Base-by-base conservation (phyloP, 2,329 filamentous ascomycete species). In the Penicillium sumatraense region DNA sequence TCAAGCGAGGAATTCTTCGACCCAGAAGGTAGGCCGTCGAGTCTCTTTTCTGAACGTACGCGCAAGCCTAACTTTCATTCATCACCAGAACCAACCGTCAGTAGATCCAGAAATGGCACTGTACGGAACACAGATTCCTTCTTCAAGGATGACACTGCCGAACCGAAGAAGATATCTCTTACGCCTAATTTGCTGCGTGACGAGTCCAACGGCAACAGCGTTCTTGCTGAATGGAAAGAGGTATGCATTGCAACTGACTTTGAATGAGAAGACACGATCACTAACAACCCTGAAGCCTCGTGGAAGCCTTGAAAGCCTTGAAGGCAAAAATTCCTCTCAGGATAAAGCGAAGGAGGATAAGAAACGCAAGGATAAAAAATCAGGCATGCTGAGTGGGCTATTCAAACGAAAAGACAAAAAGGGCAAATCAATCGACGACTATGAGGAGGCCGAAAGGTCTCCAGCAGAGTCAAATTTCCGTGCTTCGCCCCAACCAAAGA, bases 151-250 rank as follows among this genome's bases (percentile, higher is more conserved):
- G 93, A 99, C 68, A 91, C 86, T 27, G 89, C 91, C 33, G 95
- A 98, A 74, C 97, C 95, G 2, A 92, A 96, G 75, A 98, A 98
- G 78, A 98, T 99, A 63, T 96, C 93, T 0, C 83, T 99, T 41
- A 99, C 95, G 3, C 95, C 95, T 1, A 96, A 96, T 64, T 78
- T 99, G 50, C 79, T 98, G 36, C 87, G 93, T 38, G 93, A 98
- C 63, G 93, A 97, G 61, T 78, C 79, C 10, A 73, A 60, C 56
- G 65, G 55, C 44, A 64, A 54, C 18, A 46, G 21, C 16, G 42
- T n/a, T 31, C 42, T 54, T 67, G 23, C 54, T 65, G 75, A 78
- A 14, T 59, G 65, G 46, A 77, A 71, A 71, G 77, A 78, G 63
- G 75, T 77, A 68, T 54, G 59, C n/a, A n/a, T 51, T 54, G 14